Base-by-base conservation (phyloP, 192 early-diverging fungal species). In the Dissophora globulifera region DNA sequence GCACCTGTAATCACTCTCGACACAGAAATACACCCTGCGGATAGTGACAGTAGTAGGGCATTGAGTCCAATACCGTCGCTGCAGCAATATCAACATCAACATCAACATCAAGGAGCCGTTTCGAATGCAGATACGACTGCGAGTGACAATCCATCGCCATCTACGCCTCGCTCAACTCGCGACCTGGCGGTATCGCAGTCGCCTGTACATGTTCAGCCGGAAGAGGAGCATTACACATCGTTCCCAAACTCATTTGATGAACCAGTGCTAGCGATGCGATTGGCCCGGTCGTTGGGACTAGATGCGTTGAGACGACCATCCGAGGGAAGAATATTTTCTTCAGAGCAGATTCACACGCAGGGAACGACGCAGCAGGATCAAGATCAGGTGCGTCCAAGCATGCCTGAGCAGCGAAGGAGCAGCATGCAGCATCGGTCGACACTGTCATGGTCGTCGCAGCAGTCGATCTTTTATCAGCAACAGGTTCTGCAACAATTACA, bases 371-470 rank as follows among this genome's bases (percentile, higher is more conserved):
- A n/a, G n/a, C n/a, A n/a, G n/a, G n/a, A n/a, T n/a, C n/a, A n/a
- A n/a, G n/a, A n/a, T n/a, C n/a, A n/a, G n/a, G n/a, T n/a, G n/a
- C n/a, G n/a, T n/a, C n/a, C n/a, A n/a, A n/a, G n/a, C n/a, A n/a
- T n/a, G n/a, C n/a, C n/a, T n/a, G n/a, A n/a, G n/a, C n/a, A n/a
- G n/a, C n/a, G n/a, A 41, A 13, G 27, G 23, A 23, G 50, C 20
- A 32, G 30, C 7, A 32, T 12, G 57, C 25, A 50, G 29, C 61
- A 63, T 43, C 61, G 55, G 20, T 52, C 69, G 22, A 74, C 54
- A 0, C 47, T 50, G 1, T 75, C 71, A 9, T 75, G 71, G 71
- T 75, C 71, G 8, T 75, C 71, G 1, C 71, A 75, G 20, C 71
- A 75, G 22, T 66, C 71, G 0, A 48, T 54, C 4, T 75, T 32